A percentile compares a stretch with the other conserved stretches of the same genome.
Conservation (phyloP, 495 filamentous ascomycete genomes). For the Venustampulla echinocandica region DNA sequence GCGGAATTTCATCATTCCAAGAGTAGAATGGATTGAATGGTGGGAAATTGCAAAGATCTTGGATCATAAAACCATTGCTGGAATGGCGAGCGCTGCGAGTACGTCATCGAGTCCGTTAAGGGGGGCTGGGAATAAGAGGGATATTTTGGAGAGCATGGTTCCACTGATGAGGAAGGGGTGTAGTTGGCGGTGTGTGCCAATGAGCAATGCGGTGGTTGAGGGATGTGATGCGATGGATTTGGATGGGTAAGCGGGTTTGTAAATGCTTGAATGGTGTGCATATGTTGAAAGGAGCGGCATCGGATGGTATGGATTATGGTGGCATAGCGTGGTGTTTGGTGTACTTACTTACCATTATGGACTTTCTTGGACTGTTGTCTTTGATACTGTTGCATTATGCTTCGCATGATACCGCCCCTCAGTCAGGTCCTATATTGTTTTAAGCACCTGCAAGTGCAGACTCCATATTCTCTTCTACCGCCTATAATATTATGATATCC, state of each 20-base stretch:
- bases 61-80: background rate
- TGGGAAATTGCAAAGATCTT: constrained; percentile 39
- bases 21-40: constrained; percentile 69
- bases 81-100: constrained; percentile 11
- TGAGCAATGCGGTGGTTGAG: background rate
- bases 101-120: constrained; percentile 19
- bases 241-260: background rate
- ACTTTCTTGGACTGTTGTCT: too few species aligned
- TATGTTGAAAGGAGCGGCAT: too few species aligned
- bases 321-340: too few species aligned
- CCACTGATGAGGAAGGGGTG: constrained; percentile 59
- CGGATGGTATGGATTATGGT: too few species aligned
- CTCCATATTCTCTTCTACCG: too few species aligned
- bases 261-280: background rate
- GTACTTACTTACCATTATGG: too few species aligned
- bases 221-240: background rate
- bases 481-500: too few species aligned
- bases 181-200: constrained; percentile 54
- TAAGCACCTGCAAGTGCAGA: too few species aligned
- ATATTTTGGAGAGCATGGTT: constrained; percentile 31
- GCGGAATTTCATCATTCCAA: constrained; percentile 45
- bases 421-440: too few species aligned
- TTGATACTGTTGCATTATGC: too few species aligned
- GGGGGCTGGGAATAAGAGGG: constrained; percentile 19
- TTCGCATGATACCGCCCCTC: too few species aligned